Base-by-base conservation (phyloP, 768 basidiomycete genomes). In the Crucibulum laeve region DNA sequence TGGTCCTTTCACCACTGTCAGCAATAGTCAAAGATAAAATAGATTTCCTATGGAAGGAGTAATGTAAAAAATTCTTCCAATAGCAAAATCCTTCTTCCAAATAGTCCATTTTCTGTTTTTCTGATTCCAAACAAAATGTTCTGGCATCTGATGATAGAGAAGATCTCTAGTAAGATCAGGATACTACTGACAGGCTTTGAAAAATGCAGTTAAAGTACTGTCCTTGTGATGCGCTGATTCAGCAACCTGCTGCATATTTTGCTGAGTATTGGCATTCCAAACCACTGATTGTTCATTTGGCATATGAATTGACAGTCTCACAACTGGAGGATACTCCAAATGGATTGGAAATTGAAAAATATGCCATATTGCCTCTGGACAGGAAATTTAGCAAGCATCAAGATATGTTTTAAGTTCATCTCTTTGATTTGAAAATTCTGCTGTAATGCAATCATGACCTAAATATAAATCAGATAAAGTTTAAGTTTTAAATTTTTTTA, bases 401-500 rank as follows among this genome's bases (percentile, higher is more conserved):
- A 32, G 30, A 32, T 32, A 32, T 32, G 30, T 32, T 15, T 3
- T 32, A 5, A 32, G 13, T 15, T 32, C 30, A 32, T 32, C 15
- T 11, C 15, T 11, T 13, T 32, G 11, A 3, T 32, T 32, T 32
- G 30, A 11, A 32, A 32, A 32, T 45, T 67, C 57, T 24, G 74
- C 11, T 0, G 69, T 67, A 0, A 62, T 59, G 6, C 57, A 51
- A 49, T 79, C 73, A 45, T 48, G 49, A 5, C 78, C n/a, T n/a
- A n/a, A n/a, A n/a, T n/a, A n/a, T n/a, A n/a, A n/a, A n/a, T n/a
- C n/a, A n/a, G n/a, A n/a, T n/a, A n/a, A n/a, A n/a, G n/a, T n/a
- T n/a, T n/a, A n/a, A n/a, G n/a, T n/a, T n/a, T n/a, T n/a, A n/a
- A n/a, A n/a, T n/a, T n/a, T n/a, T n/a, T n/a, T n/a, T n/a, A n/a